These are phyloP conservation scores for Chrysanthemum seticuspe DNA, from an alignment of 129 eudicot species.

Conservation along the genomic window DNA sequence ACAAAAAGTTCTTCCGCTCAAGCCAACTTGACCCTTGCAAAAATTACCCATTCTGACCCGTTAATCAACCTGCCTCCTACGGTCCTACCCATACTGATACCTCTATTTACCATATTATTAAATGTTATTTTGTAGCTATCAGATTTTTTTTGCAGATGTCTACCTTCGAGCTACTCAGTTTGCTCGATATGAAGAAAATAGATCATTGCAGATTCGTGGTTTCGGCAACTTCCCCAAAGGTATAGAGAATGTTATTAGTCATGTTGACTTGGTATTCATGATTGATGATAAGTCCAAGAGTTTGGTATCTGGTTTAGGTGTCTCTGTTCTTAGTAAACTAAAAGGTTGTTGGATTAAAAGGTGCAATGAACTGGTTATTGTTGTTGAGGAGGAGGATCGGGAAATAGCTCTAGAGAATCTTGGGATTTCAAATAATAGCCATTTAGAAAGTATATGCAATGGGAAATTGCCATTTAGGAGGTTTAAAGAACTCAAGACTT, in stretches of 20 bases:
- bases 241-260: slow-evolving; percentile 26
- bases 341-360: slow-evolving; percentile 53
- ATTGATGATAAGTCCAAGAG: slow-evolving; percentile 33
- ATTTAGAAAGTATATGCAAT: slow-evolving; percentile 20
- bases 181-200: neutral
- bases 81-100: too few species aligned
- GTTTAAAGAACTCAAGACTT: slow-evolving; percentile 32
- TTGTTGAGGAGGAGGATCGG: slow-evolving; percentile 15
- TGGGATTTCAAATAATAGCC: slow-evolving; percentile 21
- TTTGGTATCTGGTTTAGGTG: slow-evolving; percentile 19
- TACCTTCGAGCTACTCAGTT: slow-evolving; percentile 20
- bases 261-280: slow-evolving; percentile 23
- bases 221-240: slow-evolving; percentile 33
- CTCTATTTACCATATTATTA: too few species aligned
- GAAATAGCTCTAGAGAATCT: slow-evolving; percentile 18
- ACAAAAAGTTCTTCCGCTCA: neutral
- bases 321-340: slow-evolving; percentile 15
- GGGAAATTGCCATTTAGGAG: slow-evolving; percentile 20
- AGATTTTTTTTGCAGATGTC: slow-evolving; percentile 23
- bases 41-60: too few species aligned
- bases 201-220: slow-evolving; percentile 40
- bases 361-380: slow-evolving; percentile 27
- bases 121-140: too few species aligned
- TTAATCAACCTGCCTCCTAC: too few species aligned
- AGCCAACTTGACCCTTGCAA: too few species aligned